These are phyloP conservation scores for Pisolithus microcarpus DNA, from an alignment of 768 basidiomycete species.

Conservation along the genomic window DNA sequence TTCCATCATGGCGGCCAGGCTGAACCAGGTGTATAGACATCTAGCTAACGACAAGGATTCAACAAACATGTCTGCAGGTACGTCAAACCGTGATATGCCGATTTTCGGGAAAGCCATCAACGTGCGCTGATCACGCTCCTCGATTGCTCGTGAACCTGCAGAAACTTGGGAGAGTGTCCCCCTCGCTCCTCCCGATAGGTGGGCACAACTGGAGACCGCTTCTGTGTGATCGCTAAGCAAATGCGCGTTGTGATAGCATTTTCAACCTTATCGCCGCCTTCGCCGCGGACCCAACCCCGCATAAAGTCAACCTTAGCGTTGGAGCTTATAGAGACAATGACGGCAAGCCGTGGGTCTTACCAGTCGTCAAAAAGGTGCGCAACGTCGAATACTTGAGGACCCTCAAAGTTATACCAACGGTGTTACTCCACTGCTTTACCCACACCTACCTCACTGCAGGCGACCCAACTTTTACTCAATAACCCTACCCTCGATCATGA, in stretches of 20 bases:
- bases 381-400: neutral
- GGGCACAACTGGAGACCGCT: slow-evolving; percentile 6
- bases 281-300: slow-evolving; percentile 66
- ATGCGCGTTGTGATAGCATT: slow-evolving; percentile 46
- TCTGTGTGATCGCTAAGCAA: slow-evolving; percentile 2
- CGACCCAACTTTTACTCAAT: slow-evolving; percentile 59
- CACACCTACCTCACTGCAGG: slow-evolving; percentile 36
- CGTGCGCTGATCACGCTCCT: neutral
- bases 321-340: slow-evolving; percentile 89
- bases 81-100: slow-evolving; percentile 18
- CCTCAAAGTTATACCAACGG: neutral
- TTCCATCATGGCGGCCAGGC: slow-evolving; percentile 47
- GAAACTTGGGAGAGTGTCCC: slow-evolving; percentile 73
- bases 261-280: slow-evolving; percentile 87
- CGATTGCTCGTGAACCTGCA: slow-evolving; percentile 21
- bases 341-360: slow-evolving; percentile 87
- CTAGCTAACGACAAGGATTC: slow-evolving; percentile 26
- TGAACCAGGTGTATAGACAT: slow-evolving; percentile 55
- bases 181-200: slow-evolving; percentile 84
- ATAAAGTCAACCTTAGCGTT: slow-evolving; percentile 89
- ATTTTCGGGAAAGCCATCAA: neutral
- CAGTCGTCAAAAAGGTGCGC: slow-evolving; percentile 79
- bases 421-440: slow-evolving; percentile 1
- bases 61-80: slow-evolving; percentile 49
- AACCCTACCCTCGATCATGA: slow-evolving; percentile 80